Evolutionary conservation across 805 yeast species (phyloP), one percentile per base, ranked within the genome.

Genomic region (Suhomyces sp.): DNA sequence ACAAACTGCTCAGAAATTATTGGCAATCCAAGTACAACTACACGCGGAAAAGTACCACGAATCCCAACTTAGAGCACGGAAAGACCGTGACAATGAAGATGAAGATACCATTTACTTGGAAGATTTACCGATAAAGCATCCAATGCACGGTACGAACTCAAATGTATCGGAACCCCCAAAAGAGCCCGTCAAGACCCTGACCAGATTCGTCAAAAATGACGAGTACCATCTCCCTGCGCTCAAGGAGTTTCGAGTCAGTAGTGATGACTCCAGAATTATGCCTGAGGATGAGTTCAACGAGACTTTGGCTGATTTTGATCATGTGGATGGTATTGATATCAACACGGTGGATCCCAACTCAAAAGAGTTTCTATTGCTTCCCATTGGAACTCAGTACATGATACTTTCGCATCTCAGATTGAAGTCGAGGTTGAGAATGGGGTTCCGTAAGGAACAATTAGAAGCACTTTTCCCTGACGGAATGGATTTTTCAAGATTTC

Each of bases 361-460:
- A 0, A 62, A 74, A 15, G 88, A 85, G 44, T 93, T 93, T 53
- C 68, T 72, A 9, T 70, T 71, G 14, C 63, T 93, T n/a, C 96
- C 98, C 0, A 64, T 81, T 32, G 76, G 88, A 0, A 81, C 95
- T 0, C 96, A 88, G 54, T 93, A 93, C 54, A 87, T 88, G 76
- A 77, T 88, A 3, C 63, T 93, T 9, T 86, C 93, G 7, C 87
- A 86, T 40, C 72, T 95, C 11, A 60, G 99, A 38, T 63, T 88
- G 17, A 74, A 88, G 42, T 90, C 97, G 0, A 66, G 99, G 39
- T 72, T 93, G 54, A 79, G 99, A 63, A 82, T 93, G 95, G 99
- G 99, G 1, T 90, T 85, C 53, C 71, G 91, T 0, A 86, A 88
- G 38, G 88, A 85, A n/a, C 97, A 93, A 51, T 66, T 93, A 22